These are phyloP conservation scores for Fistulinella prunicolor DNA, from an alignment of 768 basidiomycete genomes.

Conservation along the genomic window DNA sequence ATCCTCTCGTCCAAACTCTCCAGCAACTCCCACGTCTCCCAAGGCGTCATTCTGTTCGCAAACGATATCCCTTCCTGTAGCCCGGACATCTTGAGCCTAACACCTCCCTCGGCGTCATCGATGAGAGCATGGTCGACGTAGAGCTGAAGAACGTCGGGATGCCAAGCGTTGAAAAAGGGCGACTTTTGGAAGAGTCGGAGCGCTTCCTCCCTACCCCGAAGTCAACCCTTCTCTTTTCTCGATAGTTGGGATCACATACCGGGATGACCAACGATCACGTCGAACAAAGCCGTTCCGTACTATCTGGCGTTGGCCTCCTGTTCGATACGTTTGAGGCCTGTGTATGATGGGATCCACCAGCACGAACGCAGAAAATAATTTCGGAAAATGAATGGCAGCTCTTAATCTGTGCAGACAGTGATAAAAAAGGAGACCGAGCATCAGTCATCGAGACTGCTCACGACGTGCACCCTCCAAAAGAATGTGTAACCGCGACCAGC, in stretches of 20 bases:
- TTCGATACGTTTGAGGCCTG: conserved; percentile 10
- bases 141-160: conserved; percentile 53
- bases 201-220: conserved; percentile 55
- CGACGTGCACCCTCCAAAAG: conserved; percentile 78
- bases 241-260: conserved; percentile 34
- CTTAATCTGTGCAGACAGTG: conserved; percentile 46
- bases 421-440: background rate
- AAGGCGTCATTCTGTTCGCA: conserved; percentile 36
- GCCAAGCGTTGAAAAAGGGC: conserved; percentile 72
- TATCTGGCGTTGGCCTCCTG: background rate
- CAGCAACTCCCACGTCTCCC: conserved; percentile 29
- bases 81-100: conserved; percentile 62
- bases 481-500: conserved; percentile 78
- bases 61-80: conserved; percentile 66
- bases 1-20: conserved; percentile 26
- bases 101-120: conserved; percentile 34
- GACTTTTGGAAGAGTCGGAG: conserved; percentile 42
- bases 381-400: conserved; percentile 60
- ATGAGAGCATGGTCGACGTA: conserved; percentile 61
- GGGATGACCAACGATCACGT: conserved; percentile 60
- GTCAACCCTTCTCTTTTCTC: background rate
- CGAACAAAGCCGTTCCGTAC: conserved; percentile 51
- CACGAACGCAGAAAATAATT: conserved; percentile 66
- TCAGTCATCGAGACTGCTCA: conserved; percentile 36
- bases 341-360: conserved; percentile 77